Evolutionary conservation across 2,329 filamentous ascomycete genomes (phyloP).

Genomic region (Trichothecium roseum): DNA sequence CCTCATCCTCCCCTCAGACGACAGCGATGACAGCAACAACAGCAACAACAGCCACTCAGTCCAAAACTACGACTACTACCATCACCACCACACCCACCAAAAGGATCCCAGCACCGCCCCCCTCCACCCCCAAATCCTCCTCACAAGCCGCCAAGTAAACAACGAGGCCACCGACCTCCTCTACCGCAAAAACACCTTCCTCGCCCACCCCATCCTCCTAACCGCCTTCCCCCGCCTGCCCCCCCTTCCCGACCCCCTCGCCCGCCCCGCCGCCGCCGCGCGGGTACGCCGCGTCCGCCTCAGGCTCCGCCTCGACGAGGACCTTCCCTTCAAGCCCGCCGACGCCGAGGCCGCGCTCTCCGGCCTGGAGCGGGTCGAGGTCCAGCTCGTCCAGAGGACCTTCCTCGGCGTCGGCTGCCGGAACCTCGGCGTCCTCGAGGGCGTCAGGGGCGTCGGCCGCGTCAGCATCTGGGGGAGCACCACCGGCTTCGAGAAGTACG

Average conservation of each 20-base stretch:
- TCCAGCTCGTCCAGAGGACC: constrained; percentile 26
- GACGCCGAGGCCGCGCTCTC: constrained; percentile 22
- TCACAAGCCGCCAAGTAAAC: constrained; percentile 28
- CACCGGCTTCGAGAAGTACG: constrained; percentile 30
- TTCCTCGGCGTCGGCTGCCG: constrained; percentile 26
- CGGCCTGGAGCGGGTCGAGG: constrained; percentile 25
- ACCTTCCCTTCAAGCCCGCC: constrained; percentile 19
- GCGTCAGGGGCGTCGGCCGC: constrained; percentile 26
- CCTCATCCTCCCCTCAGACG: constrained; percentile 21
- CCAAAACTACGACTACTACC: constrained; percentile 10
- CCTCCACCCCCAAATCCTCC: constrained; percentile 28
- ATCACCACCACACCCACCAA: constrained; percentile 8
- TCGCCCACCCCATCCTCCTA: constrained; percentile 29
- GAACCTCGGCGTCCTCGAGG: constrained; percentile 30
- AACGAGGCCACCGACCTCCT: constrained; percentile 28
- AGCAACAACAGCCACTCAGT: too few species aligned
- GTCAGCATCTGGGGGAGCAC: constrained; percentile 26
- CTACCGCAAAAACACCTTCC: constrained; percentile 32
- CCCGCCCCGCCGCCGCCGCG: constrained; percentile 14
- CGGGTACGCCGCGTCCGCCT: constrained; percentile 28
- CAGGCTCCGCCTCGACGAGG: constrained; percentile 29
- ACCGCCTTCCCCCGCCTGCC: constrained; percentile 29
- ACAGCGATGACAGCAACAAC: too few species aligned
- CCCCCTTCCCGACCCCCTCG: constrained; percentile 18
- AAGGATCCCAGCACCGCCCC: not conserved